These are phyloP conservation scores for Phaeotremella skinneri DNA, from an alignment of 768 basidiomycete genomes.

Conservation along the genomic window DNA sequence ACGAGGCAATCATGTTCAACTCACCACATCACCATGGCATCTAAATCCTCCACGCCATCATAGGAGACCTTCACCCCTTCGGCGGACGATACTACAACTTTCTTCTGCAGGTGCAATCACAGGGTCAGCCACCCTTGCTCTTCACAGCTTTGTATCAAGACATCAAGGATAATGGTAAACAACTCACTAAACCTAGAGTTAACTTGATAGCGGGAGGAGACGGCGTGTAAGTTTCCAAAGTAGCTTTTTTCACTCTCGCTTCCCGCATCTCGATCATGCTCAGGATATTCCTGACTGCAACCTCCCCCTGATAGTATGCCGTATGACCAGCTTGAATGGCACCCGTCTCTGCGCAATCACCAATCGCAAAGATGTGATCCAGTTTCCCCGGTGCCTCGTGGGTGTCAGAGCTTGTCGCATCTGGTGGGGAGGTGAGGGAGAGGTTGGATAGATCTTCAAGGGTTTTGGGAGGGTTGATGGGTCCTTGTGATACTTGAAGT, in stretches of 20 bases:
- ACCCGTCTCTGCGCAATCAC: slow-evolving; percentile 50
- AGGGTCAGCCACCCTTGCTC: neutral
- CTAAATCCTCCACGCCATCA: slow-evolving; percentile 45
- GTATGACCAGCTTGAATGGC: slow-evolving; percentile 53
- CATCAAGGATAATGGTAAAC: neutral
- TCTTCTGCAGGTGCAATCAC: slow-evolving; percentile 12
- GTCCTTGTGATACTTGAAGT: slow-evolving; percentile 33
- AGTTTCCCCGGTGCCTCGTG: slow-evolving; percentile 15
- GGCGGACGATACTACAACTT: slow-evolving; percentile 27
- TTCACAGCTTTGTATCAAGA: too few relatives aligned
- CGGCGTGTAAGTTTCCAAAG: slow-evolving; percentile 40
- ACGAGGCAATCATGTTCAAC: slow-evolving; percentile 4
- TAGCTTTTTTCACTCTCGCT: slow-evolving; percentile 8
- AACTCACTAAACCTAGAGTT: slow-evolving; percentile 43
- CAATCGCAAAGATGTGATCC: slow-evolving; percentile 48
- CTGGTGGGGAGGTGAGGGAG: neutral
- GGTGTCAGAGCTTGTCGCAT: slow-evolving; percentile 1
- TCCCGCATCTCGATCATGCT: slow-evolving; percentile 30
- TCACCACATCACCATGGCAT: slow-evolving; percentile 41
- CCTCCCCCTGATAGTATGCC: slow-evolving; percentile 49
- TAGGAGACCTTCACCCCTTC: slow-evolving; percentile 28
- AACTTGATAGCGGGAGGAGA: slow-evolving; percentile 47
- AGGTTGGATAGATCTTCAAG: slow-evolving; percentile 2
- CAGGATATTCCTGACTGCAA: slow-evolving; percentile 49
- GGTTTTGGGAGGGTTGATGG: slow-evolving; percentile 17